Percentiles rank a stretch among this genome's conserved stretches.
phyloP scores from a whole-genome alignment of 2,329 filamentous ascomycete genomes.

The Hypoxylon sp. region DNA sequence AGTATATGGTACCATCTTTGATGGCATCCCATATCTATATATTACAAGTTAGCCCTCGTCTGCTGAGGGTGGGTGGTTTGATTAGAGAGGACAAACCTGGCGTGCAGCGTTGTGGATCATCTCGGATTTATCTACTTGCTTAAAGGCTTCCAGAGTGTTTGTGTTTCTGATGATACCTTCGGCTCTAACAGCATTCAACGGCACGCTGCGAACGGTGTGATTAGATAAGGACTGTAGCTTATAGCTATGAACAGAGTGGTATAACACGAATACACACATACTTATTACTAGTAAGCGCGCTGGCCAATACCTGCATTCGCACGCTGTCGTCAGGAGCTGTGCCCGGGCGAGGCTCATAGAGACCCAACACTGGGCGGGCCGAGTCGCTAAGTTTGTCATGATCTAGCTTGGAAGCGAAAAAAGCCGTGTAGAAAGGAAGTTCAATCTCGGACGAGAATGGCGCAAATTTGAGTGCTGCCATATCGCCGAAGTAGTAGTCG shows the following conservation, averaged over 20 bases:
- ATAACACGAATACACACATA: conserved; percentile 61
- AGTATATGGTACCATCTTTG: conserved; percentile 95
- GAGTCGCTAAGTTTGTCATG: conserved; percentile 98
- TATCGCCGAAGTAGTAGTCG: conserved; percentile 31
- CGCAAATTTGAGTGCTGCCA: conserved; percentile 75
- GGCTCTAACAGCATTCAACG: conserved; percentile 80
- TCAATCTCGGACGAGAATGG: conserved; percentile 96
- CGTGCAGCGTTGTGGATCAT: conserved; percentile 83
- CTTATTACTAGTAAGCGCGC: conserved; percentile 86
- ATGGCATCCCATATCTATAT: conserved; percentile 99
- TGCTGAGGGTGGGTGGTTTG: background rate
- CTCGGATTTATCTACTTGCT: conserved; percentile 81
- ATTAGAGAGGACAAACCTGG: conserved; percentile 68
- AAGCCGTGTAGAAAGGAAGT: conserved; percentile 90
- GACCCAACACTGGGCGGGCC: conserved; percentile 83
- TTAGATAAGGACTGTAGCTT: conserved; percentile 35
- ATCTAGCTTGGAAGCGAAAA: conserved; percentile 95
- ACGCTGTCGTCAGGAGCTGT: conserved; percentile 82
- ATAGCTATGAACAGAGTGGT: background rate
- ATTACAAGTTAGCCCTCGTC: conserved; percentile 46
- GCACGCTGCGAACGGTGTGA: conserved; percentile 64
- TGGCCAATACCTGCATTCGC: conserved; percentile 90
- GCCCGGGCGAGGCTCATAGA: conserved; percentile 85
- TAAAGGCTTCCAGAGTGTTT: conserved; percentile 96
- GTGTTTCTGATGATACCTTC: conserved; percentile 96